These are phyloP conservation scores for Murraya koenigii DNA, from an alignment of 345 rosid genomes.

Conservation along the genomic window DNA sequence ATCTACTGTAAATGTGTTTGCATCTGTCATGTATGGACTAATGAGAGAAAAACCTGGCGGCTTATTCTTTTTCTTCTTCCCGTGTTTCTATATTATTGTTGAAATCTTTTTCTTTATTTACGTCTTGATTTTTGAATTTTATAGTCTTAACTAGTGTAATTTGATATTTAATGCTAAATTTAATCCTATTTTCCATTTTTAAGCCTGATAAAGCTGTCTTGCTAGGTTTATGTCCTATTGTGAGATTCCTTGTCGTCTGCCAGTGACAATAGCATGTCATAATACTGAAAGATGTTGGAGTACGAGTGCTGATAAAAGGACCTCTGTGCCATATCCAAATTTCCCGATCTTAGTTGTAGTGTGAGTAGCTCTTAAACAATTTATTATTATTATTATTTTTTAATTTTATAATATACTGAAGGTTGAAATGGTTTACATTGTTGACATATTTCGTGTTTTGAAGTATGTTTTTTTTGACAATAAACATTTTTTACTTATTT, in stretches of 20 bases:
- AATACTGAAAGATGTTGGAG: conserved; percentile 79
- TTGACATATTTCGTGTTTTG: not conserved
- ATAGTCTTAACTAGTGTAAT: not conserved
- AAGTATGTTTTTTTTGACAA: not conserved
- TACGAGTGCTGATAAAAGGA: conserved; percentile 60
- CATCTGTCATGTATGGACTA: not conserved
- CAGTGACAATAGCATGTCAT: conserved; percentile 88
- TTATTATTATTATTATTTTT: not conserved
- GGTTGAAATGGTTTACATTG: conserved; percentile 5
- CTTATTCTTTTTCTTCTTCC: not conserved
- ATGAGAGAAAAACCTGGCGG: not conserved
- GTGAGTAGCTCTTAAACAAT: conserved; percentile 41
- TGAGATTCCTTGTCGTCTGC: conserved; percentile 65
- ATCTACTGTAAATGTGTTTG: not conserved
- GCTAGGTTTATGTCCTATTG: conserved; percentile 74
- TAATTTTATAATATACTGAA: not conserved
- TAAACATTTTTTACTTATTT: conserved; percentile 13
- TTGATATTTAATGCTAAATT: not conserved
- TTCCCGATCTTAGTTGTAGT: conserved; percentile 71
- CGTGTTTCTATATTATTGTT: not conserved
- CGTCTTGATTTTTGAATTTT: not conserved
- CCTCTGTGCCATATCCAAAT: conserved; percentile 51
- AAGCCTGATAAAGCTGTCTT: conserved; percentile 22
- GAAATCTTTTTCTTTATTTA: not conserved
- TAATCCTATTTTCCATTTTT: conserved; percentile 9